Evolutionary conservation across 352 stramenopile species (phyloP).

Genomic region (Phytophthora melonis): DNA sequence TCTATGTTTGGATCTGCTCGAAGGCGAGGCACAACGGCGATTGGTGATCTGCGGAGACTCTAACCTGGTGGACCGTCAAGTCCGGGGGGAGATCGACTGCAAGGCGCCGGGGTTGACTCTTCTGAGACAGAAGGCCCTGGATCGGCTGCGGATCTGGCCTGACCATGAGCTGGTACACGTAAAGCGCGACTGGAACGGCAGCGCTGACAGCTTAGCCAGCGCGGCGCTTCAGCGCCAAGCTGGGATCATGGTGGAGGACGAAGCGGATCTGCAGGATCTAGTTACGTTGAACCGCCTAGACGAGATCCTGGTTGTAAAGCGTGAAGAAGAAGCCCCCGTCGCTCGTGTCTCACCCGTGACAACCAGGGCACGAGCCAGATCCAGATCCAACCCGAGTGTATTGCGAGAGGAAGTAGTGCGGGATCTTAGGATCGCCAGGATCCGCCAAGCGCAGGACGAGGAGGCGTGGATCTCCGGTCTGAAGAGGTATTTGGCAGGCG

Average conservation of each 20-base stretch:
- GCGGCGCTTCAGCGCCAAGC: not conserved
- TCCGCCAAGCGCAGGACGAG: too few relatives aligned
- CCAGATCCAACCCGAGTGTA: not conserved
- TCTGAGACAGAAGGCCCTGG: not conserved
- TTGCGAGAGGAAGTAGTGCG: not conserved
- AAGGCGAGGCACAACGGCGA: not conserved
- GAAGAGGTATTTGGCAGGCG: too few relatives aligned
- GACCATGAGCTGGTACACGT: slow-evolving; percentile 8
- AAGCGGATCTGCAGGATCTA: slow-evolving; percentile 2
- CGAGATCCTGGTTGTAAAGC: not conserved
- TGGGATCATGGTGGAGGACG: not conserved
- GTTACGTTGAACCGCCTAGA: slow-evolving; percentile 10
- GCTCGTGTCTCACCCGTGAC: not conserved
- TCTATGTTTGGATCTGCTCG: not conserved
- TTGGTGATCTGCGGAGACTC: slow-evolving; percentile 8
- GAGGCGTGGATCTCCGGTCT: too few relatives aligned
- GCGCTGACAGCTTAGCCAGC: slow-evolving; percentile 2
- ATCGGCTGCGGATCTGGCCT: not conserved
- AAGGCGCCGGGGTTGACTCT: slow-evolving; percentile 4
- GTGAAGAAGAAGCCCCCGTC: not conserved
- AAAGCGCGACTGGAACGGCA: slow-evolving; percentile 11
- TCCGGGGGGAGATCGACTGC: slow-evolving; percentile 21
- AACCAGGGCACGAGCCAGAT: not conserved
- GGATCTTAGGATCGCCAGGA: too few relatives aligned
- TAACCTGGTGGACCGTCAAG: slow-evolving; percentile 1